Evolutionary conservation across 2,329 filamentous ascomycete species (phyloP), one percentile per base, ranked within the genome.

Genomic region (Penicillium sp.): DNA sequence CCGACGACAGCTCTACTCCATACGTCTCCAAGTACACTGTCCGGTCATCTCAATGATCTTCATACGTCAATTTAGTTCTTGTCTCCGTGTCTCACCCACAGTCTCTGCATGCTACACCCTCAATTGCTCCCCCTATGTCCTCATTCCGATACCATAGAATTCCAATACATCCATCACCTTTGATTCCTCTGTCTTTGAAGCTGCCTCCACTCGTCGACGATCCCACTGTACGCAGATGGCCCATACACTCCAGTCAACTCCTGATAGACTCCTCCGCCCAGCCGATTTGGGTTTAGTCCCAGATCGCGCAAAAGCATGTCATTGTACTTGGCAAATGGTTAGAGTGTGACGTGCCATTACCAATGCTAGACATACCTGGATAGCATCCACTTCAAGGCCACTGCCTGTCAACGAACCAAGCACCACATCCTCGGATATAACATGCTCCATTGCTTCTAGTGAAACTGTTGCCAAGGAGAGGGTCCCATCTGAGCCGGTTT

Each of bases 161-260:
- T 11, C 10, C 40, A 43, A 13, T 8, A 11, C 8, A 18, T 8
- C 10, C 27, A 13, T 39, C 36, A 49, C 21, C 2, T 1, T 24
- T 36, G 32, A 24, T 16, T 31, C 16, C 5, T 16, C 32, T 31
- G 8, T 13, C 22, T 21, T 39, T 34, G 24, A 24, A 29, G 40
- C 16, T 40, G 42, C 29, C n/a, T 55, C 63, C 62, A 67, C 45
- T 68, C 64, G 1, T 66, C 57, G 22, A 67, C 66, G 18, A 67
- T 68, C 9, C 64, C 64, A 16, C 54, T 53, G 52, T 68, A 68
- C 13, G 56, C 60, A 6, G 54, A 57, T 6, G 66, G 61, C 10
- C 55, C 44, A 50, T 68, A 67, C 22, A 63, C 56, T 2, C 59
- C 60, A 1, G 51, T 62, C 16, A 67, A 29, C 51, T 68, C 66